phyloP scores from a whole-genome alignment of 1,139 yeast species.

The Sugiyamaella sp. region DNA sequence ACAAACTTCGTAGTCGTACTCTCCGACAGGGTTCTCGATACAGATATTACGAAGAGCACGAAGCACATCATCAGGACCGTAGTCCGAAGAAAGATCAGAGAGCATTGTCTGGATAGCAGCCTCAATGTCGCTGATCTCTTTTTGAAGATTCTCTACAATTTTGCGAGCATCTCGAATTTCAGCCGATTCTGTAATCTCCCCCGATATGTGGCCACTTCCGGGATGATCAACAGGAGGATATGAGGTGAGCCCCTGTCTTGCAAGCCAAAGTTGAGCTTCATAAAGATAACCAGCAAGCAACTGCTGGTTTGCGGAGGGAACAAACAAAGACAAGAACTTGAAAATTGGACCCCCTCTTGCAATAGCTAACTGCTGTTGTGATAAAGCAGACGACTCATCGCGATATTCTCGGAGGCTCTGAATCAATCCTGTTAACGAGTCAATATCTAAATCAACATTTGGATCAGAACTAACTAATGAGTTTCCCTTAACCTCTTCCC shows the following conservation, averaged over 20 bases:
- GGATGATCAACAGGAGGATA: constrained; percentile 15
- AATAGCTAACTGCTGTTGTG: constrained; percentile 5
- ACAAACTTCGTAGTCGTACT: constrained; percentile 68
- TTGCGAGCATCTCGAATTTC: constrained; percentile 31
- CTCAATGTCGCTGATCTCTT: constrained; percentile 33
- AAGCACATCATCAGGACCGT: constrained; percentile 67
- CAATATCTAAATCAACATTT: background rate
- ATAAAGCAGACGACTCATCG: constrained; percentile 7
- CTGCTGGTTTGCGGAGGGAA: constrained; percentile 6
- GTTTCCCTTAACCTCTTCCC: constrained; percentile 45
- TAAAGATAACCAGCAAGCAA: constrained; percentile 9
- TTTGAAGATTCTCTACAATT: constrained; percentile 36
- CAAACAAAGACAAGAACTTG: constrained; percentile 6
- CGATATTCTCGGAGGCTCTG: constrained; percentile 13
- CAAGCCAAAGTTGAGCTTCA: constrained; percentile 29
- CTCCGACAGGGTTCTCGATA: constrained; percentile 58
- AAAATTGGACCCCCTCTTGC: constrained; percentile 9
- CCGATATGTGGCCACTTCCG: constrained; percentile 2
- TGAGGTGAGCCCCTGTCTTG: constrained; percentile 29
- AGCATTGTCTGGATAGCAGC: constrained; percentile 30
- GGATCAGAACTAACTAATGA: constrained; percentile 9
- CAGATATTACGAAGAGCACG: constrained; percentile 59
- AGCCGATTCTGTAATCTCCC: constrained; percentile 17
- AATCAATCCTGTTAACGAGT: background rate
- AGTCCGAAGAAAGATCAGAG: constrained; percentile 35